These are phyloP conservation scores for Cephalotrichum gorgonifer DNA, from an alignment of 2,329 filamentous ascomycete species.

Conservation along the genomic window DNA sequence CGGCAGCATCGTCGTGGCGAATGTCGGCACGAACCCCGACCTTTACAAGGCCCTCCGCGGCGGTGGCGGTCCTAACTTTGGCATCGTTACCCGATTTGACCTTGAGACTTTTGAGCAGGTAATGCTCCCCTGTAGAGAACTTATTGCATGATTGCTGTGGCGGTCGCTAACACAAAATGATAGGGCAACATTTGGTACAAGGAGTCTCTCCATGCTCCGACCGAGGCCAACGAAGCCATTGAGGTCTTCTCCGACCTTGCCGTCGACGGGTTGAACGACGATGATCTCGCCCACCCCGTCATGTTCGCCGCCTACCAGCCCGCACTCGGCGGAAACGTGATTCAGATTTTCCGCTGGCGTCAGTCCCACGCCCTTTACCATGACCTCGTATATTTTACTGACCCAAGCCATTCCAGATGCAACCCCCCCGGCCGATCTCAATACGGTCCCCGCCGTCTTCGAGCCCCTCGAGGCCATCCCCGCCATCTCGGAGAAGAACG, in stretches of 20 bases:
- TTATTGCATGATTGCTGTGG: not conserved
- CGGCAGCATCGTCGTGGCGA: conserved; percentile 31
- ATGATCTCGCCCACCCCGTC: conserved; percentile 6
- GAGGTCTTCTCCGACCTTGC: conserved; percentile 11
- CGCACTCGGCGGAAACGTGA: conserved; percentile 16
- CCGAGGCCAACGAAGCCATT: conserved; percentile 4
- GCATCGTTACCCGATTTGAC: conserved; percentile 41
- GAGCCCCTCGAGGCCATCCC: conserved; percentile 1
- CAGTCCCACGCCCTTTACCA: not conserved
- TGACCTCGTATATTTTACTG: not conserved
- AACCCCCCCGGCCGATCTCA: not conserved
- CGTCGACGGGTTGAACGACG: conserved; percentile 8
- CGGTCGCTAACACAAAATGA: not conserved
- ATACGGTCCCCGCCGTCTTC: not conserved
- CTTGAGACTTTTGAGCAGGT: conserved; percentile 23
- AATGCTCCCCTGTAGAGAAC: not conserved
- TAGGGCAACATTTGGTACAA: conserved; percentile 23
- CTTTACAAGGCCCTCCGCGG: conserved; percentile 48
- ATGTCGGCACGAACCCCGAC: conserved; percentile 30
- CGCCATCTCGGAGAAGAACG: conserved; percentile 2
- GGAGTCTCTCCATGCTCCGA: conserved; percentile 7
- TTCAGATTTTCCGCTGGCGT: conserved; percentile 6
- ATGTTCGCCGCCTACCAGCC: conserved; percentile 22
- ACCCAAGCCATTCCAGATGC: not conserved
- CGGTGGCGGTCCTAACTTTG: conserved; percentile 46